Evolutionary conservation across 495 filamentous ascomycete genomes (phyloP).

Genomic region (Neurospora tetraspora): DNA sequence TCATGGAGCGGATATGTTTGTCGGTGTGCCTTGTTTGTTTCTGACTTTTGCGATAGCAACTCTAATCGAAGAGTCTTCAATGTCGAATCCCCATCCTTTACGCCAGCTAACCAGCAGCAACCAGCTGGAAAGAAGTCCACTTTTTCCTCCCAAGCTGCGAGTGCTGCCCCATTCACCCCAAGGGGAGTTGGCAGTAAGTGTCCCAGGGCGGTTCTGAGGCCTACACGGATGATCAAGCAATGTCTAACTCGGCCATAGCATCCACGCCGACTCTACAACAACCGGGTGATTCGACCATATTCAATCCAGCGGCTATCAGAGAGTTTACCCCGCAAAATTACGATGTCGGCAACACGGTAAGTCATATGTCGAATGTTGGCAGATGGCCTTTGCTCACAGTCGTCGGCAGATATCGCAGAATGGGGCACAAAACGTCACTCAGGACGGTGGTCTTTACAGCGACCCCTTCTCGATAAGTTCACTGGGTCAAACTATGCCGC

Average conservation of each 20-base stretch:
- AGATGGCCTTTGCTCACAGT: slow-evolving; percentile 1
- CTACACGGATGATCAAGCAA: background rate
- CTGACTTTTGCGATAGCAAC: slow-evolving; percentile 22
- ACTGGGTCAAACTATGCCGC: slow-evolving; percentile 41
- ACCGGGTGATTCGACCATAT: slow-evolving; percentile 29
- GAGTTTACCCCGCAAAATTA: slow-evolving; percentile 79
- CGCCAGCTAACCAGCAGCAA: slow-evolving; percentile 48
- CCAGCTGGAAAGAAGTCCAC: slow-evolving; percentile 46
- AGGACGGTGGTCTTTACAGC: slow-evolving; percentile 23
- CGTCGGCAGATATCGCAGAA: slow-evolving; percentile 2
- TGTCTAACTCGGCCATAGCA: slow-evolving; percentile 7
- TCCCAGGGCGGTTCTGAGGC: slow-evolving; percentile 3
- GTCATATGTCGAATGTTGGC: slow-evolving; percentile 9
- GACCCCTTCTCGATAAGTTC: slow-evolving; percentile 54
- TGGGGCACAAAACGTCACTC: slow-evolving; percentile 8
- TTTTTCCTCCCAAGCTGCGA: slow-evolving; percentile 77
- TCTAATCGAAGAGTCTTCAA: slow-evolving; percentile 70
- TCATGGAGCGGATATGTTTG: background rate
- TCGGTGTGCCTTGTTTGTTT: background rate
- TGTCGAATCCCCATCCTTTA: slow-evolving; percentile 93
- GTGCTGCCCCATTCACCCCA: slow-evolving; percentile 87
- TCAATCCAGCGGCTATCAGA: slow-evolving; percentile 49
- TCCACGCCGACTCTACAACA: slow-evolving; percentile 26
- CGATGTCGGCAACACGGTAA: slow-evolving; percentile 53
- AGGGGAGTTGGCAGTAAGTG: slow-evolving; percentile 31